phyloP scores from a whole-genome alignment of 805 yeast species.

The Candida taoyuanica region DNA sequence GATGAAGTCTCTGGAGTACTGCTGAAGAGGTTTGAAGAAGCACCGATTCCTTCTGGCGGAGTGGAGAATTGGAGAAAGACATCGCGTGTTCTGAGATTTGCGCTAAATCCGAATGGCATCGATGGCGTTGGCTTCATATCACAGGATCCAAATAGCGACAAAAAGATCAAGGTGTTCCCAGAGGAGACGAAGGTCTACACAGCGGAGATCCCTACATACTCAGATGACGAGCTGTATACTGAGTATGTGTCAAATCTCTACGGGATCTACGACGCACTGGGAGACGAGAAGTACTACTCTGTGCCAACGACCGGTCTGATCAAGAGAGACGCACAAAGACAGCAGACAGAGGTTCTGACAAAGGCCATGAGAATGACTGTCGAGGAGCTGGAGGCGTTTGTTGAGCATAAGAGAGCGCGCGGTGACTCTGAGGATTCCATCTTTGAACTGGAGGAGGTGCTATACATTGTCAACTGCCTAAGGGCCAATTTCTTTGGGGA shows the following conservation, averaged over 20 bases:
- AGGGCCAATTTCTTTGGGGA: slow-evolving; percentile 44
- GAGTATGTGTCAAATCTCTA: slow-evolving; percentile 47
- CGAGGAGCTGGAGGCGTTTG: slow-evolving; percentile 31
- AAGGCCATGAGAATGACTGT: slow-evolving; percentile 31
- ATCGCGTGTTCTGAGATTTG: slow-evolving; percentile 38
- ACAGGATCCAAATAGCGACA: slow-evolving; percentile 23
- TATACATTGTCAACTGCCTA: slow-evolving; percentile 54
- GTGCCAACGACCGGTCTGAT: slow-evolving; percentile 37
- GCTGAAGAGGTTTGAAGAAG: slow-evolving; percentile 31
- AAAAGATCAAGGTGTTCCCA: slow-evolving; percentile 28
- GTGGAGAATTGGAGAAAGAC: slow-evolving; percentile 31
- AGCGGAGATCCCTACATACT: slow-evolving; percentile 36
- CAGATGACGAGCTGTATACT: slow-evolving; percentile 37
- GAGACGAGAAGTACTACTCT: slow-evolving; percentile 39
- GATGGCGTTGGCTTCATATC: slow-evolving; percentile 39
- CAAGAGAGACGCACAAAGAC: slow-evolving; percentile 29
- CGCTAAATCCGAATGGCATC: slow-evolving; percentile 41
- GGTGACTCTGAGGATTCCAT: slow-evolving; percentile 28
- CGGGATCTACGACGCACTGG: slow-evolving; percentile 47
- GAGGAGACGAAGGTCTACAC: slow-evolving; percentile 41
- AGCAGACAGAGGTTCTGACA: slow-evolving; percentile 35
- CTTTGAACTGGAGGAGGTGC: slow-evolving; percentile 39
- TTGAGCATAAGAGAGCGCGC: slow-evolving; percentile 29
- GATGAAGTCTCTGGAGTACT: slow-evolving; percentile 27
- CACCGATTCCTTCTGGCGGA: slow-evolving; percentile 30